Percentiles rank a stretch among this genome's conserved stretches.
Evolutionary conservation across 345 rosid genomes (phyloP).

Genomic region (Acer campestre): DNA sequence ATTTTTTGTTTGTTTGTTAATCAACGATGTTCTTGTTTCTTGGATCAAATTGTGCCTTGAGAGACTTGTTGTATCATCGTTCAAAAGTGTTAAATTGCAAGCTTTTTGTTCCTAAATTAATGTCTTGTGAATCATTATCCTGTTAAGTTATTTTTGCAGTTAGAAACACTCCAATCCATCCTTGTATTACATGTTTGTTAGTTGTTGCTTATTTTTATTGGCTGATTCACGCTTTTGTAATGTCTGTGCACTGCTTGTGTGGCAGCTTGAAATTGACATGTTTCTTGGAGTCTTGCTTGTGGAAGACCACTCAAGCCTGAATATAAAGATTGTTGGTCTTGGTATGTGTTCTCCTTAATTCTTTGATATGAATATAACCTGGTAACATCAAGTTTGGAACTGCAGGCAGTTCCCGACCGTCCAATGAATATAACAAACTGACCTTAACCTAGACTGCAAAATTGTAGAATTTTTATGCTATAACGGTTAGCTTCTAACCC

Average conservation of each 20-base stretch:
- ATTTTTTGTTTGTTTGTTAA: neutral
- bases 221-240: neutral
- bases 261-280: neutral
- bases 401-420: neutral
- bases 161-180: neutral
- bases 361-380: neutral
- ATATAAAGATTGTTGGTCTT: neutral
- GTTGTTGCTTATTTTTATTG: neutral
- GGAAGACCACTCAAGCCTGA: neutral
- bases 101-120: neutral
- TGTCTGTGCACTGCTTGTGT: neutral
- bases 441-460: neutral
- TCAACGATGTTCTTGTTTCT: neutral
- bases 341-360: neutral
- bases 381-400: neutral
- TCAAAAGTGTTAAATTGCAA: neutral
- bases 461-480: neutral
- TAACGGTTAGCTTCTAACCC: too few species aligned
- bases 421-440: neutral
- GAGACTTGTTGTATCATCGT: neutral
- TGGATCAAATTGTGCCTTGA: neutral
- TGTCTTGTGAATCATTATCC: neutral
- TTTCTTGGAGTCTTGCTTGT: neutral
- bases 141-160: neutral
- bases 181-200: neutral